Conservation (phyloP, 371 early-diverging fungal genomes). For the Saksenaea vasiformis region DNA sequence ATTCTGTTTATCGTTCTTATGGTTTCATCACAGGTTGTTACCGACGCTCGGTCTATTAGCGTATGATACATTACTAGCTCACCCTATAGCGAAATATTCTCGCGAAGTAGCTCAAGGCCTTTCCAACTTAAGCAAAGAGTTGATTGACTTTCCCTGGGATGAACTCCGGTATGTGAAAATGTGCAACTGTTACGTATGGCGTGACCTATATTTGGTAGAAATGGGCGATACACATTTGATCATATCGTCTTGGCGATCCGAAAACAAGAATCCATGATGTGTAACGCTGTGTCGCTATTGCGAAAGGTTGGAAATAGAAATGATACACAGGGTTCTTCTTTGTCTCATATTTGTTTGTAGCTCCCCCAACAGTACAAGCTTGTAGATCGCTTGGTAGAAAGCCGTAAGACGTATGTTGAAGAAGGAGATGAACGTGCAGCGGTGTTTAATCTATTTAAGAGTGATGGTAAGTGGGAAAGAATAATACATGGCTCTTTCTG, state of each 20-base stretch:
- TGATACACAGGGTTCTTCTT: neutral
- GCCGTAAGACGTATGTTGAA: conserved; percentile 46
- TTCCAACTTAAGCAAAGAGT: conserved; percentile 40
- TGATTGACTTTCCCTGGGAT: conserved; percentile 58
- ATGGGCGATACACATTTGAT: conserved; percentile 43
- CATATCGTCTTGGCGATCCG: conserved; percentile 51
- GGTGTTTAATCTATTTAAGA: conserved; percentile 60
- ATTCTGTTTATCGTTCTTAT: neutral
- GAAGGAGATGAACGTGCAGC: conserved; percentile 65
- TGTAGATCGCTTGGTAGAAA: conserved; percentile 59
- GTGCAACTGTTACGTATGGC: neutral
- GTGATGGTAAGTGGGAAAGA: conserved; percentile 45
- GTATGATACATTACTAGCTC: conserved; percentile 73
- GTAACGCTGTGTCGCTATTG: conserved; percentile 64
- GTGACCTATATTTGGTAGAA: conserved; percentile 23
- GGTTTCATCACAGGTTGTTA: conserved; percentile 51
- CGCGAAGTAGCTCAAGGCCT: conserved; percentile 49
- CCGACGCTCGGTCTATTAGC: conserved; percentile 74
- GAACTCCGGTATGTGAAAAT: conserved; percentile 28
- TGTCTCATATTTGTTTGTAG: conserved; percentile 30
- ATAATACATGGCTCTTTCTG: neutral
- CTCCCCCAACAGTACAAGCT: conserved; percentile 71
- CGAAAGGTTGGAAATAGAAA: conserved; percentile 49
- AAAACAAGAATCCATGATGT: conserved; percentile 60
- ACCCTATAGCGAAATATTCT: conserved; percentile 59